A percentile compares a stretch with the other conserved stretches of the same genome.
Conservation (phyloP, 2,329 filamentous ascomycete species). For the Davidsoniella eucalypti region DNA sequence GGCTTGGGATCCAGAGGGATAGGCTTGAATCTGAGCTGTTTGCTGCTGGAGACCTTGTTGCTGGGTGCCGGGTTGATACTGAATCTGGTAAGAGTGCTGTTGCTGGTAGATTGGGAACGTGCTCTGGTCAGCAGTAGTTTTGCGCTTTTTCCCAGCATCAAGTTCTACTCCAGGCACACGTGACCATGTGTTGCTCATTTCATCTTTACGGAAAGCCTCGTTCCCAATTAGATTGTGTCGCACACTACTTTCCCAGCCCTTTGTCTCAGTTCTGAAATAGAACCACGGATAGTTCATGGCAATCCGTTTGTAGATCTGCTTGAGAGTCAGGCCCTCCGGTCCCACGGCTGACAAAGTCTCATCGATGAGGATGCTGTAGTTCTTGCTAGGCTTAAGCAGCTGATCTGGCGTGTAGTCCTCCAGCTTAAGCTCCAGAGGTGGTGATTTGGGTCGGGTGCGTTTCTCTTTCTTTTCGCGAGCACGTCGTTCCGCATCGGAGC, state of each 20-base stretch:
- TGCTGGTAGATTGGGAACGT: conserved; percentile 20
- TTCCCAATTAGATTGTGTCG: conserved; percentile 47
- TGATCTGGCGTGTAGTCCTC: conserved; percentile 42
- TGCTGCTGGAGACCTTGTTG: conserved; percentile 5
- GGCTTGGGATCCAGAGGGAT: neutral
- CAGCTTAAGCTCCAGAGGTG: conserved; percentile 37
- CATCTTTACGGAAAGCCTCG: conserved; percentile 42
- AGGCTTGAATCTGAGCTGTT: neutral
- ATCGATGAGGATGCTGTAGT: conserved; percentile 44
- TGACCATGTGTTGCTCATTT: conserved; percentile 38
- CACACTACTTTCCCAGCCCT: conserved; percentile 51
- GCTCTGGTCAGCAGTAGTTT: conserved; percentile 31
- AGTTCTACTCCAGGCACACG: conserved; percentile 41
- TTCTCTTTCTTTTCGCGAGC: conserved; percentile 43
- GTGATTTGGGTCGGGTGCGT: conserved; percentile 37
- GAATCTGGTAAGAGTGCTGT: conserved; percentile 13
- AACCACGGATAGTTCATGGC: conserved; percentile 42
- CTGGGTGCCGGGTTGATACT: conserved; percentile 5
- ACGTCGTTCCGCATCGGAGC: conserved; percentile 38
- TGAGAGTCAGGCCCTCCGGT: conserved; percentile 37
- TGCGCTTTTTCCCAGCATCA: conserved; percentile 45
- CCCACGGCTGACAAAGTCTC: conserved; percentile 39
- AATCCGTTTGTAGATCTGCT: conserved; percentile 48
- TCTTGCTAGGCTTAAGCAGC: conserved; percentile 44
- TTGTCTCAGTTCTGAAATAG: conserved; percentile 42